Percentiles rank a stretch among this genome's conserved stretches.
phyloP scores from a whole-genome alignment of 2,329 filamentous ascomycete species.

The Aspergillus sp. region DNA sequence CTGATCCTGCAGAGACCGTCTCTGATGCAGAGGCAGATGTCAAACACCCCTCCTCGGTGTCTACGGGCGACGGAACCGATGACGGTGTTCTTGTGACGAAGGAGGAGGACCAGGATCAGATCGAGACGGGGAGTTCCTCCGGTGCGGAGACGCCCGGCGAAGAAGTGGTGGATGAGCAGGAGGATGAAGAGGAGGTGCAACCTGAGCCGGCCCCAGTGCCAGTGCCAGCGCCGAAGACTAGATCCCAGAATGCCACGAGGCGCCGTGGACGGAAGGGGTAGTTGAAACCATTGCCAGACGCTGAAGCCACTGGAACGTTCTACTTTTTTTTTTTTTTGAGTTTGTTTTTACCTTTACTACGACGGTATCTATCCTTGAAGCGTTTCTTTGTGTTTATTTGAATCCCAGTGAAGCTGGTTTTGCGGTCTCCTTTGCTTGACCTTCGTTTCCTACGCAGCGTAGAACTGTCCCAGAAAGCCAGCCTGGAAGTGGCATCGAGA shows the following conservation, averaged over 20 bases:
- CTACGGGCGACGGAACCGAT: conserved; percentile 22
- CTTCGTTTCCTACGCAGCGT: background rate
- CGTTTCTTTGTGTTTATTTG: background rate
- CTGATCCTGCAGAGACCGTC: conserved; percentile 20
- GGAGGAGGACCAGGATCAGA: conserved; percentile 30
- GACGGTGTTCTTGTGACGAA: conserved; percentile 28
- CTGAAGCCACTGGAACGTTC: too few relatives aligned
- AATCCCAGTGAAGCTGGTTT: background rate
- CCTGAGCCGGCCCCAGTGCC: background rate
- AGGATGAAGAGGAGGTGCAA: too few relatives aligned
- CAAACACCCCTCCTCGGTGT: conserved; percentile 21
- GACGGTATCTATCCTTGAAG: background rate
- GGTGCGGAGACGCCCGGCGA: conserved; percentile 21
- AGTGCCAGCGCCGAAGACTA: conserved; percentile 14
- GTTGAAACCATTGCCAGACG: background rate
- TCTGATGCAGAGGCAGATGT: conserved; percentile 23
- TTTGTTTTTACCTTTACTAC: background rate
- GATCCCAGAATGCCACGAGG: conserved; percentile 23
- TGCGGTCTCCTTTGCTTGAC: background rate
- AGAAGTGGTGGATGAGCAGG: background rate
- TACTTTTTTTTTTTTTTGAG: background rate
- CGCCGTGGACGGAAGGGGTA: conserved; percentile 23
- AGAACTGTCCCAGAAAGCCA: background rate
- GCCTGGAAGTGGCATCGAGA: background rate
- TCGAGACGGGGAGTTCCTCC: conserved; percentile 20